A percentile compares a stretch with the other conserved stretches of the same genome.
phyloP scores from a whole-genome alignment of 1,284 basidiomycete species.

The Xerocomus minutiporus region DNA sequence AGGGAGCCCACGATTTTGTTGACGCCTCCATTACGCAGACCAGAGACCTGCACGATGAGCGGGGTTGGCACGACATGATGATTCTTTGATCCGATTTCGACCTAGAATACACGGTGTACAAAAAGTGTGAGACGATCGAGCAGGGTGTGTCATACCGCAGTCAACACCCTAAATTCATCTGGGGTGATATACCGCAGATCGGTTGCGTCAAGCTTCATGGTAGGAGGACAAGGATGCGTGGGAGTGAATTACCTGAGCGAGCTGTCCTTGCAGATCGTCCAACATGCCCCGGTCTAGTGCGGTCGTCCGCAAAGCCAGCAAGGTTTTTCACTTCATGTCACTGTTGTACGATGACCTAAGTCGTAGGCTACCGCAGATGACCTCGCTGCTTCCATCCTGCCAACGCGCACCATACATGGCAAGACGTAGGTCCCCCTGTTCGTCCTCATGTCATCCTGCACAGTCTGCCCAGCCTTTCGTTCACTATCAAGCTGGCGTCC shows the following conservation, averaged over 20 bases:
- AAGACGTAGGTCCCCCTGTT: constrained; percentile 16
- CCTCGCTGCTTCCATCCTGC: constrained; percentile 17
- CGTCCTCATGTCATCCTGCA: background rate
- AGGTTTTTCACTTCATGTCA: constrained; percentile 18
- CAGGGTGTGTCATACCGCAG: constrained; percentile 60
- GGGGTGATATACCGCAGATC: constrained; percentile 90
- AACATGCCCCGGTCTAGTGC: constrained; percentile 15
- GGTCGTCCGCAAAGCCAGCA: constrained; percentile 20
- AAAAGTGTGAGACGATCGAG: constrained; percentile 1
- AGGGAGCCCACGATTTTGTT: constrained; percentile 90
- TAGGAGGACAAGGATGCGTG: constrained; percentile 1
- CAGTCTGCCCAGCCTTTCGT: constrained; percentile 29
- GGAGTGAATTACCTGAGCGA: constrained; percentile 4
- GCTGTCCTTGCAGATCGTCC: background rate
- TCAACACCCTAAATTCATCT: constrained; percentile 93
- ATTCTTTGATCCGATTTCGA: constrained; percentile 97
- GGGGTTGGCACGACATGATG: constrained; percentile 91
- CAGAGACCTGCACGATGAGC: constrained; percentile 89
- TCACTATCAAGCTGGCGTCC: constrained; percentile 35
- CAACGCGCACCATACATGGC: constrained; percentile 5
- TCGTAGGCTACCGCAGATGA: constrained; percentile 21
- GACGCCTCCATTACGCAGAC: constrained; percentile 85
- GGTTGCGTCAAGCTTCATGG: constrained; percentile 92
- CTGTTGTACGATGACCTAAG: background rate
- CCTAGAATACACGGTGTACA: constrained; percentile 42